phyloP scores from a whole-genome alignment of 2,329 filamentous ascomycete species.

The Aspergillus sp. region DNA sequence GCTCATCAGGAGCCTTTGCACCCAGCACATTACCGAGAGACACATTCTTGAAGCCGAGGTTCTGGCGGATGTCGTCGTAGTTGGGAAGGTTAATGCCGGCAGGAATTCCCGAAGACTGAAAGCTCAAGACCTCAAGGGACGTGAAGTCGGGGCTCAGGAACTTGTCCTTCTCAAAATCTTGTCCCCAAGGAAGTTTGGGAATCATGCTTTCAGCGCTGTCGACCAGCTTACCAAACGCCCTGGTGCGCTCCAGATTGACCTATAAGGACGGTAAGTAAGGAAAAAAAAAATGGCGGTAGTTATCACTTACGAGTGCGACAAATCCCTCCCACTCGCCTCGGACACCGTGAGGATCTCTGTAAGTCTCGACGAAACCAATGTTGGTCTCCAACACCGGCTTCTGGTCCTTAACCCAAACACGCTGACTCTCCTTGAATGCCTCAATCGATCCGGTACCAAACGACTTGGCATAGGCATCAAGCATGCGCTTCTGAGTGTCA shows the following conservation, averaged over 20 bases:
- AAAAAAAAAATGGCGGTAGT: background rate
- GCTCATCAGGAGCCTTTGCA: slow-evolving; percentile 88
- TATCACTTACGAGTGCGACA: slow-evolving; percentile 55
- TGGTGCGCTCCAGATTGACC: slow-evolving; percentile 85
- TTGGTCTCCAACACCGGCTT: slow-evolving; percentile 77
- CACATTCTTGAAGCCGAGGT: slow-evolving; percentile 66
- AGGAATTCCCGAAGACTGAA: slow-evolving; percentile 63
- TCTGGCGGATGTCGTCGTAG: slow-evolving; percentile 59
- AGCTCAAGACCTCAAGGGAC: slow-evolving; percentile 84
- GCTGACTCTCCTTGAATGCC: slow-evolving; percentile 76
- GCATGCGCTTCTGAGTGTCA: slow-evolving; percentile 70
- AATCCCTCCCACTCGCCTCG: slow-evolving; percentile 85
- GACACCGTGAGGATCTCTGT: slow-evolving; percentile 76
- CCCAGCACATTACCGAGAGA: slow-evolving; percentile 89
- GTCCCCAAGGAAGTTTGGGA: slow-evolving; percentile 81
- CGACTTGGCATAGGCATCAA: slow-evolving; percentile 69
- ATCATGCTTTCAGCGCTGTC: slow-evolving; percentile 78
- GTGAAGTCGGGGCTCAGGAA: slow-evolving; percentile 96
- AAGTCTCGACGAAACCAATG: slow-evolving; percentile 82
- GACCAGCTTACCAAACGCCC: slow-evolving; percentile 82
- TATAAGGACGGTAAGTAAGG: slow-evolving; percentile 35
- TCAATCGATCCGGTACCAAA: slow-evolving; percentile 72
- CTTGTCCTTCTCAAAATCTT: slow-evolving; percentile 92
- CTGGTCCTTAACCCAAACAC: slow-evolving; percentile 80
- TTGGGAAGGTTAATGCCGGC: slow-evolving; percentile 60